Evolutionary conservation across 176 grass and related monocot species (phyloP), one percentile per base, ranked within the genome.

Genomic region (Phoenix dactylifera): DNA sequence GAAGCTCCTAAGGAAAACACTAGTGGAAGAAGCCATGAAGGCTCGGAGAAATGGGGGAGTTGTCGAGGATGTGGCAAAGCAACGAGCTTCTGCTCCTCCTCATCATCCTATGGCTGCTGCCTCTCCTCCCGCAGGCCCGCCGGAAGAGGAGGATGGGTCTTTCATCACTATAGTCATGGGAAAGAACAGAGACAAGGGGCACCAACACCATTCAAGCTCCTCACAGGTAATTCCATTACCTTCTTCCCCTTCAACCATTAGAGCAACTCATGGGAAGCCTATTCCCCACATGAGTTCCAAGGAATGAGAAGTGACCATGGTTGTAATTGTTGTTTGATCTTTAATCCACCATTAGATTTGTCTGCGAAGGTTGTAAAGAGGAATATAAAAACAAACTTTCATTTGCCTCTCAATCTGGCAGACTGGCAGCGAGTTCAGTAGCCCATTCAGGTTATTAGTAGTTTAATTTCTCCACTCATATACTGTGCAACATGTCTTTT

Each of bases 181-280:
- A 55, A 55, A 67, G 52, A 55, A 30, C 26, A 55, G 26, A 52
- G 50, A 54, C 3, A 54, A 51, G 50, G 64, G 44, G 24, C 50
- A 54, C 48, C 64, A 32, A 20, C 64, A 30, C 24, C 16, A 67
- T 67, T 67, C 51, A 28, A 55, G 64, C n/a, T 18, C 52, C 18
- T 67, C 65, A 22, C 52, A 67, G 52, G 65, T 67, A 52, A 67
- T 55, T 18, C 65, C 65, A 55, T 67, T 67, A 12, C 18, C 65
- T 67, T 28, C 65, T 16, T 55, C 65, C 44, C 50, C 24, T 15
- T 55, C 18, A 16, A 54, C 9, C 24, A 10, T 19, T 50, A 54
- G 24, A 52, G 23, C 63, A 65, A 2, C 18, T 1, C 16, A 44
- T 4, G 30, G 49, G 17, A 63, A 26, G 24, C 26, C 58, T 26